phyloP scores from a whole-genome alignment of 2,329 filamentous ascomycete genomes.

The Pyrenophora tritici-repentis region DNA sequence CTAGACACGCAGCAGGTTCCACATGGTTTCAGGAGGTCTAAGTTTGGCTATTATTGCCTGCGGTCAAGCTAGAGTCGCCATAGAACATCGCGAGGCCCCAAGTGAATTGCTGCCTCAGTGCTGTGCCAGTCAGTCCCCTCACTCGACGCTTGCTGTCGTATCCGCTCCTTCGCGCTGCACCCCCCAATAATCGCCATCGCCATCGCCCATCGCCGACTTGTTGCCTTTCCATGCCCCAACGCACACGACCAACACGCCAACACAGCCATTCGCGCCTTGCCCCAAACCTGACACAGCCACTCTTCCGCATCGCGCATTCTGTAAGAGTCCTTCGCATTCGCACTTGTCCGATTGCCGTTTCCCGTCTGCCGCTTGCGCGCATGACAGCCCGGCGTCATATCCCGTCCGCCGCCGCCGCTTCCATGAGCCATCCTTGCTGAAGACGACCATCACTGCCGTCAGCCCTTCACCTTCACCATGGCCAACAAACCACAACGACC shows the following conservation, averaged over 20 bases:
- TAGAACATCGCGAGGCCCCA: constrained; percentile 15
- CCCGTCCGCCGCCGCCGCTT: constrained; percentile 21
- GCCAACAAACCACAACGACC: constrained; percentile 39
- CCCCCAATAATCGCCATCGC: constrained; percentile 1
- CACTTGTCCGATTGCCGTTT: constrained; percentile 24
- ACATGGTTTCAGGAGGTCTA: constrained; percentile 29
- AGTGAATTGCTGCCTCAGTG: constrained; percentile 1
- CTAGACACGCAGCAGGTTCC: constrained; percentile 24
- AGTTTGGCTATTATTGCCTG: constrained; percentile 21
- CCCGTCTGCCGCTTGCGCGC: constrained; percentile 36
- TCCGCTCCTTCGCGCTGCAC: constrained; percentile 41
- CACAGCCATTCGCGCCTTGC: too few relatives aligned
- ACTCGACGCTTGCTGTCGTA: constrained; percentile 22
- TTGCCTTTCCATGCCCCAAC: not conserved
- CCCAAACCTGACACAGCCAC: too few relatives aligned
- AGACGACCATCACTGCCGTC: constrained; percentile 7
- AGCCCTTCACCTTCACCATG: constrained; percentile 28
- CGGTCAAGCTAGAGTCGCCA: constrained; percentile 1
- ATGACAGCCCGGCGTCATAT: constrained; percentile 37
- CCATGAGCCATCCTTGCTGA: constrained; percentile 31
- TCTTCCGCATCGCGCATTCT: not conserved
- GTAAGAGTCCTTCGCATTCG: constrained; percentile 15
- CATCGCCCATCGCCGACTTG: too few relatives aligned
- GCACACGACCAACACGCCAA: too few relatives aligned
- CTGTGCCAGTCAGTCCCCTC: constrained; percentile 6